Evolutionary conservation across 1,284 basidiomycete genomes (phyloP).

Genomic region (Fomitiporia mediterranea): DNA sequence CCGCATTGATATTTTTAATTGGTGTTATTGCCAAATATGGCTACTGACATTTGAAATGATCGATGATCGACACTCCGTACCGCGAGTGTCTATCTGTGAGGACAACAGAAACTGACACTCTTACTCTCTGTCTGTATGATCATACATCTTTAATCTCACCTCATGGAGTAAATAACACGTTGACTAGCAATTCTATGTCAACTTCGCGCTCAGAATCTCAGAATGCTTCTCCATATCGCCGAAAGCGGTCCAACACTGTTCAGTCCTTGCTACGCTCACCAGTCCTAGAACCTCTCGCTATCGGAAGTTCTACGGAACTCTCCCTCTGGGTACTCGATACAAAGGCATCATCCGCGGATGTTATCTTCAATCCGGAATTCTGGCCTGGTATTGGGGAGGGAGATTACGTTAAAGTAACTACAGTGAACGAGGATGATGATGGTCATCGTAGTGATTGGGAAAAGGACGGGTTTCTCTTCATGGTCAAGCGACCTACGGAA

Average conservation of each 20-base stretch:
- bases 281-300: conserved; percentile 39
- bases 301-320: conserved; percentile 57
- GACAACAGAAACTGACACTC: too few species aligned
- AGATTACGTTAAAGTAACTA: conserved; percentile 58
- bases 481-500: conserved; percentile 47
- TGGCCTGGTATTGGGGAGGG: conserved; percentile 75
- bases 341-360: conserved; percentile 43
- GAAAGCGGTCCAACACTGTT: conserved; percentile 67
- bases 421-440: conserved; percentile 38
- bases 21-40: too few species aligned
- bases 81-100: too few species aligned
- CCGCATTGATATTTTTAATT: too few species aligned
- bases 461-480: conserved; percentile 52
- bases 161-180: background rate
- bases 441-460: conserved; percentile 26
- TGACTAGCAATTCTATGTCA: conserved; percentile 37
- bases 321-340: conserved; percentile 71
- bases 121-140: background rate
- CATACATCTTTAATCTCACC: background rate
- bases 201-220: conserved; percentile 59
- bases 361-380: conserved; percentile 63
- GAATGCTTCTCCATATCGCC: conserved; percentile 39
- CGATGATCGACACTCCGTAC: too few species aligned
- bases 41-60: too few species aligned
- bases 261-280: conserved; percentile 50